Conservation (phyloP, 2,329 filamentous ascomycete genomes). For the Ceratocystis diversiconidia region DNA sequence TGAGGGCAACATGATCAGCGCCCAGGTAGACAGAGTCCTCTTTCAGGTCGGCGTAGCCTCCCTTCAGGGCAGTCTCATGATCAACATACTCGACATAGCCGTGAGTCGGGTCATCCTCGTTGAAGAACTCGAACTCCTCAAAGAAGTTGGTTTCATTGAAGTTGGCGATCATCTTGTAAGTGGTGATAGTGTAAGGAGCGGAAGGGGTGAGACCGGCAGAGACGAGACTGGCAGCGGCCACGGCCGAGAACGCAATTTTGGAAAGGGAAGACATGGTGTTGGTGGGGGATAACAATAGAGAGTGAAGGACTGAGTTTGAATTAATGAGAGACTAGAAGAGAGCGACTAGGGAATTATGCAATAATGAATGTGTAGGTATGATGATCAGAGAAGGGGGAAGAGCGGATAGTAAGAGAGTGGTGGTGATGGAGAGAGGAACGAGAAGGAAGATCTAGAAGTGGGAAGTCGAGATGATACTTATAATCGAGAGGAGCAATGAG, state of each 20-base stretch:
- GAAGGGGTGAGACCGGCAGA: not conserved
- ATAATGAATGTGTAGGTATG: not conserved
- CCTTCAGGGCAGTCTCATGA: slow-evolving; percentile 38
- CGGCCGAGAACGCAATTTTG: slow-evolving; percentile 6
- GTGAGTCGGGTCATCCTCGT: slow-evolving; percentile 50
- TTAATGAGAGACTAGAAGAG: not conserved
- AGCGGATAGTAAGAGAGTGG: not conserved
- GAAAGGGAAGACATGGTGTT: slow-evolving; percentile 9
- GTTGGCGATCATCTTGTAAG: slow-evolving; percentile 34
- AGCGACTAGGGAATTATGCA: not conserved
- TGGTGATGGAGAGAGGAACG: not conserved
- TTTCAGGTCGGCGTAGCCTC: slow-evolving; percentile 44
- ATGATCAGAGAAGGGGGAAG: not conserved
- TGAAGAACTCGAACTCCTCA: slow-evolving; percentile 42
- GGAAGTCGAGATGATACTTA: not conserved
- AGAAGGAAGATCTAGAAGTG: not conserved
- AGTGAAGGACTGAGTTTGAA: not conserved
- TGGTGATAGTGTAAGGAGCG: not conserved
- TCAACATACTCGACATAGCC: slow-evolving; percentile 61
- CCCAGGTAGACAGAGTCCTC: slow-evolving; percentile 50
- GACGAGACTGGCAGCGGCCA: slow-evolving; percentile 5
- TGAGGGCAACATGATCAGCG: slow-evolving; percentile 46
- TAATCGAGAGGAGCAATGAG: not conserved
- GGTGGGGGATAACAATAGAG: not conserved
- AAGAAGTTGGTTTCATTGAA: slow-evolving; percentile 44